Evolutionary conservation across 202 grass and related monocot species (phyloP), one percentile per base, ranked within the genome.

Genomic region (Zizania palustris): DNA sequence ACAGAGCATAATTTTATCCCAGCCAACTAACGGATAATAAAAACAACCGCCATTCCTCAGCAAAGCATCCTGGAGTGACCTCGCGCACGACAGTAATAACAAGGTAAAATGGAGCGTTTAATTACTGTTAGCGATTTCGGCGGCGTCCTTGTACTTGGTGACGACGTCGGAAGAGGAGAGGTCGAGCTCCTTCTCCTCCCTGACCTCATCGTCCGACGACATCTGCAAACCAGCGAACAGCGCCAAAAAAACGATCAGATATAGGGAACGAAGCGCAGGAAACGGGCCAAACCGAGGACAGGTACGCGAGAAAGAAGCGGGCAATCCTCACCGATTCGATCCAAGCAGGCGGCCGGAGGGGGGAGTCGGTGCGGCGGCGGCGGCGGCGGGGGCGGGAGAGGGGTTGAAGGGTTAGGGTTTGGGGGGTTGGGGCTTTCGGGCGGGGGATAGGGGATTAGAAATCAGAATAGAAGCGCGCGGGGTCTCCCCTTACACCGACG

Each of bases 131-230:
- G 92, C 77, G 78, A 99, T 99, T 54, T 99, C 96, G 6, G 96
- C 96, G 14, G 96, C 96, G n/a, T 72, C 45, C 75, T 99, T 99
- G 68, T 99, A 99, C 85, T 99, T 99, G 61, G 96, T 99, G 41
- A 99, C 92, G 62, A 99, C 96, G 9, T 99, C 96, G 20, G 87
- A 75, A 39, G 89, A 96, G 53, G 92, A 86, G 46, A 99, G 96
- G 83, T 99, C 96, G 74, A 99, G 76, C 87, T 99, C 96, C 89
- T 99, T 95, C 85, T 99, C 96, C 81, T 95, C 96, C 51, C 84
- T 89, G 46, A 91, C 76, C 63, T 99, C 96, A 74, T 99, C 96
- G 75, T 99, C 96, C 35, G 96, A 97, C 86, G 85, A 89, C 86
- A 89, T 89, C 86, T 89, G 67, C 76, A 77, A 14, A 19, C 0